Percentiles rank a stretch among this genome's conserved stretches.
Evolutionary conservation across 257 asterid genomes (phyloP).

Genomic region (Solanum clarkiae): DNA sequence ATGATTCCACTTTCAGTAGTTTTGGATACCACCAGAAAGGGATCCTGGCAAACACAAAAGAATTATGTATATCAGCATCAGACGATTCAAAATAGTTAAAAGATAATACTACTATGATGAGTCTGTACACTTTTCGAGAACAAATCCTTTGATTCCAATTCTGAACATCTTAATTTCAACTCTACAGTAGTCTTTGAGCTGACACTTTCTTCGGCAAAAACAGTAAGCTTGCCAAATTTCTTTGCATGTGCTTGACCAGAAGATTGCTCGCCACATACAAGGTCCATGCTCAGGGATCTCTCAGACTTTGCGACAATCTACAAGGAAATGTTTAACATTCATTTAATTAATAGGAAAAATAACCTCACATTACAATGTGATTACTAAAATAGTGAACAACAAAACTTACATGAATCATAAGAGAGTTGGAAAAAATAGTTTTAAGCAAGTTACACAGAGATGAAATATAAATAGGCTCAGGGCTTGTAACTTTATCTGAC

Average conservation of each 20-base stretch:
- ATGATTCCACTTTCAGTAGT: constrained; percentile 49
- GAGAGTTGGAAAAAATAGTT: neutral
- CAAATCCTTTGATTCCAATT: constrained; percentile 81
- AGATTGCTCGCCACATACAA: constrained; percentile 29
- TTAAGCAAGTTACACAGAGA: neutral
- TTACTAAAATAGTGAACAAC: neutral
- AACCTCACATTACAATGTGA: neutral
- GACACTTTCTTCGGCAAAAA: constrained; percentile 78
- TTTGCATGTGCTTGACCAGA: constrained; percentile 25
- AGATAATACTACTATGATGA: neutral
- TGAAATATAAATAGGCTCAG: neutral
- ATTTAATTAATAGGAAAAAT: neutral
- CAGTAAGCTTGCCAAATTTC: constrained; percentile 55
- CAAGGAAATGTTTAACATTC: neutral
- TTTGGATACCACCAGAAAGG: constrained; percentile 79
- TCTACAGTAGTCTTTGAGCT: constrained; percentile 75
- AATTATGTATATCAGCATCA: constrained; percentile 10
- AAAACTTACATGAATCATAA: neutral
- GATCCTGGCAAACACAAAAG: constrained; percentile 59
- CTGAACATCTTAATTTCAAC: constrained; percentile 74
- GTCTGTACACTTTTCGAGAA: constrained; percentile 84
- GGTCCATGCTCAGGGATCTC: constrained; percentile 52
- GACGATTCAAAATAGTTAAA: constrained; percentile 6
- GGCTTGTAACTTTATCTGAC: neutral
- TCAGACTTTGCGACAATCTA: constrained; percentile 63